A percentile compares a stretch with the other conserved stretches of the same genome.
These are phyloP conservation scores for Schizopora paradoxa DNA, from an alignment of 1,284 basidiomycete species.

Conservation along the genomic window DNA sequence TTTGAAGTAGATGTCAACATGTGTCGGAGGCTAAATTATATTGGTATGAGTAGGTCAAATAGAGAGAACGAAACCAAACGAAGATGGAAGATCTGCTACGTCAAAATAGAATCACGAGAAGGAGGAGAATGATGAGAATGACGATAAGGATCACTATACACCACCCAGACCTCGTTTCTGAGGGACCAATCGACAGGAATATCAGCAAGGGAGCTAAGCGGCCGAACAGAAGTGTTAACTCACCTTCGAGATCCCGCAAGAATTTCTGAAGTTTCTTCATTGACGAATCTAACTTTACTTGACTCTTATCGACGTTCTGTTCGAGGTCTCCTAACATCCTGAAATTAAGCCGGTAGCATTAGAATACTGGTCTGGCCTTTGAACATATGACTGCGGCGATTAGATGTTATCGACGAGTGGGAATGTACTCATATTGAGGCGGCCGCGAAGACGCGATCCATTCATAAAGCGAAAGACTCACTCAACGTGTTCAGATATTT, in stretches of 20 bases:
- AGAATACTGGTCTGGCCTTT: no score
- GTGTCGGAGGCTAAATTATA: not conserved
- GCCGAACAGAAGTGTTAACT: slow-evolving; percentile 17
- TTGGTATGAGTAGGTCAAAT: not conserved
- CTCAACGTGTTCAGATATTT: slow-evolving; percentile 87
- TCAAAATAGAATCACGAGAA: slow-evolving; percentile 47
- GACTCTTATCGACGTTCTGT: slow-evolving; percentile 66
- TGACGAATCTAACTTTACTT: slow-evolving; percentile 63
- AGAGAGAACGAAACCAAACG: not conserved
- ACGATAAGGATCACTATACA: slow-evolving; percentile 54
- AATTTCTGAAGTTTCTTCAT: slow-evolving; percentile 76
- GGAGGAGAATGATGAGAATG: slow-evolving; percentile 42
- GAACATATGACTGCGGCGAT: no score
- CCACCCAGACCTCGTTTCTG: slow-evolving; percentile 71
- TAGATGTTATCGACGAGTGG: no score
- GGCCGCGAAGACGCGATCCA: no score
- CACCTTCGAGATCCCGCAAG: slow-evolving; percentile 78
- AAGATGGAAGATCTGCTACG: no score
- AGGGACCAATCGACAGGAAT: not conserved
- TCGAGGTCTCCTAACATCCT: slow-evolving; percentile 86
- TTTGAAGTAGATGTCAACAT: not conserved
- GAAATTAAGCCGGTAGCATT: slow-evolving; percentile 6
- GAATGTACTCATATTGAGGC: no score
- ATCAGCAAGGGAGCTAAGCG: not conserved
- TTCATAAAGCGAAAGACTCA: slow-evolving; percentile 36